phyloP scores from a whole-genome alignment of 2,329 filamentous ascomycete genomes.

The Ramularia collo-cygni region DNA sequence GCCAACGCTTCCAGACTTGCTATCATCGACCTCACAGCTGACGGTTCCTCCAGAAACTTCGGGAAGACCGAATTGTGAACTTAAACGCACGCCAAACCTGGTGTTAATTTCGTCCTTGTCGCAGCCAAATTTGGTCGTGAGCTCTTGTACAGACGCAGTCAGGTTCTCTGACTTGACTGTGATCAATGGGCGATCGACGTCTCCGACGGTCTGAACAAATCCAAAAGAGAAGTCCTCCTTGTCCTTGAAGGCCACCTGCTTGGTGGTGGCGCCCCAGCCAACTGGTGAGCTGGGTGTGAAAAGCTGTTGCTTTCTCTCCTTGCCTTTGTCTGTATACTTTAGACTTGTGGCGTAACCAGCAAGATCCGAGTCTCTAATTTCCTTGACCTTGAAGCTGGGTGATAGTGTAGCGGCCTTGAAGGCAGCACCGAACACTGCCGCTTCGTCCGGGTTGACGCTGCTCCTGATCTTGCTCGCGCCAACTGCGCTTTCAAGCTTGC shows the following conservation, averaged over 20 bases:
- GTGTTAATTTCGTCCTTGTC: constrained; percentile 69
- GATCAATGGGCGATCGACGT: constrained; percentile 54
- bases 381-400: constrained; percentile 95
- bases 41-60: constrained; percentile 69
- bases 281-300: constrained; percentile 72
- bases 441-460: constrained; percentile 95
- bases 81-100: constrained; percentile 69
- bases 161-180: constrained; percentile 74
- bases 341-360: constrained; percentile 67
- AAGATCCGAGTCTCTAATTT: constrained; percentile 77
- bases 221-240: constrained; percentile 71
- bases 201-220: constrained; percentile 66
- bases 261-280: constrained; percentile 54
- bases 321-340: constrained; percentile 60
- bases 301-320: constrained; percentile 70
- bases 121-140: constrained; percentile 75
- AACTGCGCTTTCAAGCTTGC: constrained; percentile 68
- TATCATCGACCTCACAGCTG: constrained; percentile 73
- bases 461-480: constrained; percentile 72
- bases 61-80: constrained; percentile 67
- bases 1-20: constrained; percentile 71
- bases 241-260: constrained; percentile 79
- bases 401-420: constrained; percentile 91
- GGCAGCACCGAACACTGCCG: constrained; percentile 89
- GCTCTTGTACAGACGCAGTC: constrained; percentile 69